These are phyloP conservation scores for Wickerhamiella nectarea DNA, from an alignment of 805 yeast species.

Conservation along the genomic window DNA sequence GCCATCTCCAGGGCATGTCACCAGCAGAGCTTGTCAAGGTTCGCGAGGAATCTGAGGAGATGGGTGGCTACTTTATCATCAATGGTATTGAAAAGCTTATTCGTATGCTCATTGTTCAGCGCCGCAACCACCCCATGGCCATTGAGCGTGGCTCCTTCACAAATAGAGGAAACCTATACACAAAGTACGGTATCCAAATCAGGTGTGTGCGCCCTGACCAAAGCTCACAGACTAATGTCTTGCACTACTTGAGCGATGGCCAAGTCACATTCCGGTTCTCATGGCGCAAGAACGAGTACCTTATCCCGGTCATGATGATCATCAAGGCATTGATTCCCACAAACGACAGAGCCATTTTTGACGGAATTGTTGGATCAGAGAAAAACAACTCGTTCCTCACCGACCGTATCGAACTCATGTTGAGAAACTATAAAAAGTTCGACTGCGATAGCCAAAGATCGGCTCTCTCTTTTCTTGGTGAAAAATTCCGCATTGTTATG, in stretches of 20 bases:
- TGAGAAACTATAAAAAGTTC: slow-evolving; percentile 78
- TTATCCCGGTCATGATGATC: slow-evolving; percentile 86
- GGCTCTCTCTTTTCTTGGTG: slow-evolving; percentile 89
- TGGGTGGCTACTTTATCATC: slow-evolving; percentile 92
- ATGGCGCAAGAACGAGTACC: slow-evolving; percentile 91
- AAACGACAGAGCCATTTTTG: slow-evolving; percentile 88
- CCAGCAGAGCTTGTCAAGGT: slow-evolving; percentile 66
- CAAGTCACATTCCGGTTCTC: slow-evolving; percentile 92
- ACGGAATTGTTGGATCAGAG: slow-evolving; percentile 89
- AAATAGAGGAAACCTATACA: slow-evolving; percentile 83
- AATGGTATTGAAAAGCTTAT: slow-evolving; percentile 94
- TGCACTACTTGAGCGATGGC: slow-evolving; percentile 91
- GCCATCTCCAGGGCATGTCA: slow-evolving; percentile 73
- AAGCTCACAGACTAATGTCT: slow-evolving; percentile 93
- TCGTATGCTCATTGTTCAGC: slow-evolving; percentile 94
- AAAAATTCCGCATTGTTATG: slow-evolving; percentile 86
- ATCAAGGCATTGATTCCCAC: slow-evolving; percentile 82
- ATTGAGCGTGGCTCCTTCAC: slow-evolving; percentile 87
- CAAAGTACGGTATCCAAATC: slow-evolving; percentile 85
- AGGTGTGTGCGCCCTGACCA: slow-evolving; percentile 94
- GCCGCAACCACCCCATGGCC: slow-evolving; percentile 97
- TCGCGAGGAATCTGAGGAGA: slow-evolving; percentile 87
- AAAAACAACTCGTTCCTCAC: slow-evolving; percentile 80
- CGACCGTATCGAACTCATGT: slow-evolving; percentile 88
- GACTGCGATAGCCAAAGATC: slow-evolving; percentile 67